Conservation (phyloP, 129 eudicot genomes). For the Smallanthus sonchifolius region DNA sequence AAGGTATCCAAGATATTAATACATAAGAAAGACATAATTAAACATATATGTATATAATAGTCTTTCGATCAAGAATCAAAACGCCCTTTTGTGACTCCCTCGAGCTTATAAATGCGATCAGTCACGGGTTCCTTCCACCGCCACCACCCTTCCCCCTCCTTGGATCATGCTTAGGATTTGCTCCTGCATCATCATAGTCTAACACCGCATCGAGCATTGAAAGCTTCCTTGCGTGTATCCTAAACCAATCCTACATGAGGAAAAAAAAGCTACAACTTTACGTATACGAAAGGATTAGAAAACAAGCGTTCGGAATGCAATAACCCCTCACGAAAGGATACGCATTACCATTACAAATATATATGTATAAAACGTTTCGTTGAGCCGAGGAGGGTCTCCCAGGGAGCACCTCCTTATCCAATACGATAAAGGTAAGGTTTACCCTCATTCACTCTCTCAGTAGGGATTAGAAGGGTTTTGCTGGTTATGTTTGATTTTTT, state of each 20-base stretch:
- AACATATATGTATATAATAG: constrained; percentile 15
- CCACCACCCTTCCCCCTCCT: constrained; percentile 50
- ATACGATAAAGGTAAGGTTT: too few species aligned
- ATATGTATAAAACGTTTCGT: too few species aligned
- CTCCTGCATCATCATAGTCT: constrained; percentile 75
- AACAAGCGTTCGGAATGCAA: too few species aligned
- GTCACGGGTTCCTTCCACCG: constrained; percentile 42
- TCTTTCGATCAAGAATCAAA: constrained; percentile 11
- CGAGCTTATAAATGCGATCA: constrained; percentile 12
- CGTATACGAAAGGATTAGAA: background rate
- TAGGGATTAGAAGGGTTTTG: too few species aligned
- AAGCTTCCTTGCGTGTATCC: constrained; percentile 51
- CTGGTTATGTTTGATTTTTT: background rate
- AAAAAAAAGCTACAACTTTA: background rate
- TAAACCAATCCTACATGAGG: constrained; percentile 39
- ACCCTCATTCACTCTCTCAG: background rate
- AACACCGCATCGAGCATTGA: constrained; percentile 37
- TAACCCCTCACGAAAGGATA: too few species aligned
- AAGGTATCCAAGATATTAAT: constrained; percentile 22
- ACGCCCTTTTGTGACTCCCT: constrained; percentile 1
- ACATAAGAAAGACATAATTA: background rate
- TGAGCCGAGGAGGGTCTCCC: too few species aligned
- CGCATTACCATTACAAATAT: too few species aligned
- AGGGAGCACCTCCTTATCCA: too few species aligned
- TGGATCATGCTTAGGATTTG: constrained; percentile 75